Conservation (phyloP, 805 yeast genomes). For the Candida orba region DNA sequence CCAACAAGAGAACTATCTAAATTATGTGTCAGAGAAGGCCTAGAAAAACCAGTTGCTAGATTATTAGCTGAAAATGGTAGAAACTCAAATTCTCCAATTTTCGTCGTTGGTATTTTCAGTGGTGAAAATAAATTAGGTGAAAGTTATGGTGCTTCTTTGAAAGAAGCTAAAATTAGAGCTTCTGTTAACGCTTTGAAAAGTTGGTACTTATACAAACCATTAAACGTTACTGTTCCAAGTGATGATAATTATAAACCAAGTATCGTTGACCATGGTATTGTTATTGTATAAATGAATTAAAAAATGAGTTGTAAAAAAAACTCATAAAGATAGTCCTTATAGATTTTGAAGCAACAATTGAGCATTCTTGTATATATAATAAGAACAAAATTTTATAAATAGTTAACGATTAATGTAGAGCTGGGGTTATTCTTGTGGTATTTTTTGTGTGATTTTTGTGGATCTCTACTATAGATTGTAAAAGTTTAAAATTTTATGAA, state of each 20-base stretch:
- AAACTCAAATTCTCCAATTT: constrained; percentile 73
- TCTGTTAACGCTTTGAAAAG: constrained; percentile 85
- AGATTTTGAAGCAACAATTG: no score
- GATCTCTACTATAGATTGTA: no score
- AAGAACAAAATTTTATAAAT: no score
- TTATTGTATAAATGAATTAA: constrained; percentile 28
- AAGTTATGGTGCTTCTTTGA: constrained; percentile 85
- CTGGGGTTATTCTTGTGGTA: no score
- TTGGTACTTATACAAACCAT: constrained; percentile 88
- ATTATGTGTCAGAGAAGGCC: constrained; percentile 67
- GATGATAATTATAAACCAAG: constrained; percentile 36
- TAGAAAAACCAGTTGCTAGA: constrained; percentile 71
- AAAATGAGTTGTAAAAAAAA: no score
- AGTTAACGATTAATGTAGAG: no score
- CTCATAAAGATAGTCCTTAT: no score
- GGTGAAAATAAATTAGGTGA: constrained; percentile 84
- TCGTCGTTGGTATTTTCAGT: constrained; percentile 83
- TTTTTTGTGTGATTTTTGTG: no score
- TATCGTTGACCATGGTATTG: constrained; percentile 38
- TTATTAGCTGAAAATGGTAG: constrained; percentile 93
- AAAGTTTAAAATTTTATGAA: no score
- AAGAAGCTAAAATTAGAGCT: constrained; percentile 89
- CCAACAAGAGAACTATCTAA: constrained; percentile 81
- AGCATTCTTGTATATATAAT: no score
- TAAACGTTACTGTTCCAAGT: constrained; percentile 55